Evolutionary conservation across 2,329 filamentous ascomycete species (phyloP).

Genomic region (Calonectria hongkongensis): DNA sequence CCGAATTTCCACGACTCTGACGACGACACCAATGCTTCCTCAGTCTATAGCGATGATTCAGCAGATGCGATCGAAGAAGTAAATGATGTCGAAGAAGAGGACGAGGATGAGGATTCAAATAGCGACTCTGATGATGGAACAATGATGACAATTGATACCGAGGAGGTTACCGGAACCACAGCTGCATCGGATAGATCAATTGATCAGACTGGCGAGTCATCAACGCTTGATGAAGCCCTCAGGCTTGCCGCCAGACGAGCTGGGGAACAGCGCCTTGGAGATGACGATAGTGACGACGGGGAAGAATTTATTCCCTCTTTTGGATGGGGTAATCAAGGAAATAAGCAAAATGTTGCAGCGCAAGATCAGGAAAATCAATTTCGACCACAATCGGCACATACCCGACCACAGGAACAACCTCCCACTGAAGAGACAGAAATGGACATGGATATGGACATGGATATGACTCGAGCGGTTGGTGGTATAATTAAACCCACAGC

Average conservation of each 20-base stretch:
- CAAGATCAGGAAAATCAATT: constrained; percentile 66
- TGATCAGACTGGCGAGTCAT: constrained; percentile 80
- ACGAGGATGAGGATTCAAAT: constrained; percentile 65
- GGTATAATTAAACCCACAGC: constrained; percentile 69
- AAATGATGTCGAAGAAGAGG: constrained; percentile 68
- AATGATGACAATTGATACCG: constrained; percentile 87
- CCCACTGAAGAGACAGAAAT: constrained; percentile 56
- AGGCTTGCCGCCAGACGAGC: constrained; percentile 84
- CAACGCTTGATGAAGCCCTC: constrained; percentile 85
- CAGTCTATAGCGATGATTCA: constrained; percentile 82
- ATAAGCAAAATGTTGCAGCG: constrained; percentile 53
- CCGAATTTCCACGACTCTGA: constrained; percentile 80
- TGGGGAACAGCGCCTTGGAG: constrained; percentile 81
- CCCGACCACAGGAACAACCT: constrained; percentile 27
- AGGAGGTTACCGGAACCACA: constrained; percentile 84
- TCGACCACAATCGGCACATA: constrained; percentile 39
- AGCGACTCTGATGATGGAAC: constrained; percentile 84
- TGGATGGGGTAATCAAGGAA: constrained; percentile 80
- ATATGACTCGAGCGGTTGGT: constrained; percentile 73
- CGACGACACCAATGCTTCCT: constrained; percentile 83
- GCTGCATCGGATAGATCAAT: constrained; percentile 75
- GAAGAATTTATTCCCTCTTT: constrained; percentile 86
- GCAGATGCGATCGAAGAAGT: constrained; percentile 74
- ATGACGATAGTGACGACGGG: constrained; percentile 67
- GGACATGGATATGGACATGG: constrained; percentile 68